Evolutionary conservation across 495 filamentous ascomycete genomes (phyloP).

Genomic region (Coniosporium apollinis): DNA sequence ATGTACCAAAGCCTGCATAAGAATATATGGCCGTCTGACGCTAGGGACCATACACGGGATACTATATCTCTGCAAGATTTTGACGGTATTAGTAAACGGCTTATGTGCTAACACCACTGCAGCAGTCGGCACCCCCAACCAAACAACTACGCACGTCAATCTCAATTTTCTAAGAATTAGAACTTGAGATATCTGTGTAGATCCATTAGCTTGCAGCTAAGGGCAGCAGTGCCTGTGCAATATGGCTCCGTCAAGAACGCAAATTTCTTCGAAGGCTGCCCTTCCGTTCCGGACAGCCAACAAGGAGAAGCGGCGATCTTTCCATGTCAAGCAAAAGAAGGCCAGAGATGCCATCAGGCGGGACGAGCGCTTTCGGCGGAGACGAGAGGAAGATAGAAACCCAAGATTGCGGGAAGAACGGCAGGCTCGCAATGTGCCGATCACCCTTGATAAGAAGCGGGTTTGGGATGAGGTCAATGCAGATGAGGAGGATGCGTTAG

Average conservation of each 20-base stretch:
- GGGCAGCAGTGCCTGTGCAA: not conserved
- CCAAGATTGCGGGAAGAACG: constrained; percentile 57
- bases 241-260: constrained; percentile 19
- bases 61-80: no score
- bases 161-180: no score
- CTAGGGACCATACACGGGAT: no score
- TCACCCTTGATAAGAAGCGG: constrained; percentile 76
- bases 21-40: no score
- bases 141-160: no score
- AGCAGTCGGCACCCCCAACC: no score
- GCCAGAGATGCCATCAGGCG: constrained; percentile 51
- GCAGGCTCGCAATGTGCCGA: constrained; percentile 58
- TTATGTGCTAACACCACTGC: no score
- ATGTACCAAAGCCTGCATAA: no score
- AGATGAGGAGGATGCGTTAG: constrained; percentile 41
- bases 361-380: constrained; percentile 56
- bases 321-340: constrained; percentile 67
- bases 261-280: constrained; percentile 6
- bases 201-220: no score
- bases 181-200: no score
- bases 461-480: constrained; percentile 86
- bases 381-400: constrained; percentile 70
- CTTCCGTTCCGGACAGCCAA: constrained; percentile 32
- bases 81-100: no score
- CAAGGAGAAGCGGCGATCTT: constrained; percentile 55